Evolutionary conservation across 768 basidiomycete genomes (phyloP).

Genomic region (Coprinellus micaceus): DNA sequence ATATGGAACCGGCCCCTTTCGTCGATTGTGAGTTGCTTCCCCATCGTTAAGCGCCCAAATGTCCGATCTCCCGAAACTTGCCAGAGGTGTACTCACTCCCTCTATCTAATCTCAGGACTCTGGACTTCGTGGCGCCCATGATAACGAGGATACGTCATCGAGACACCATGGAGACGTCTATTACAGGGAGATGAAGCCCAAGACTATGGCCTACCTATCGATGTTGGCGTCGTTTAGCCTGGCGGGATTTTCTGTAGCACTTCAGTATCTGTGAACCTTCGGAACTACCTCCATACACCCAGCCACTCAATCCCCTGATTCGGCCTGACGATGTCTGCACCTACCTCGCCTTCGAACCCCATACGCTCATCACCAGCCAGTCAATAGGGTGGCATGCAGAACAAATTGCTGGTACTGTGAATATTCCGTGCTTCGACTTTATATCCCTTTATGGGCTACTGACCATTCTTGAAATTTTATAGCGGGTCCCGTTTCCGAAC

Average conservation of each 20-base stretch:
- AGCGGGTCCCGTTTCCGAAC: slow-evolving; percentile 1
- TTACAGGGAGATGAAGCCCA: not conserved
- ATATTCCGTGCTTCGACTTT: not conserved
- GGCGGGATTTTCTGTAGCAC: not conserved
- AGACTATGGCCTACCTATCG: slow-evolving; percentile 1
- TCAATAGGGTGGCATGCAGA: not conserved
- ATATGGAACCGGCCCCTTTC: not conserved
- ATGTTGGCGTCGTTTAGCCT: slow-evolving; percentile 1
- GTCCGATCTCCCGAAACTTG: not conserved
- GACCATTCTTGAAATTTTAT: slow-evolving; percentile 1
- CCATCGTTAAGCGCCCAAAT: not conserved
- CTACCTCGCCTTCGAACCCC: too few species aligned
- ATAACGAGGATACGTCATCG: not conserved
- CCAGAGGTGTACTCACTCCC: too few species aligned
- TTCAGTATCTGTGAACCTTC: slow-evolving; percentile 6
- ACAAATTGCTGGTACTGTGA: not conserved
- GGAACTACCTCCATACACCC: slow-evolving; percentile 7
- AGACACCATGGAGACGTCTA: not conserved
- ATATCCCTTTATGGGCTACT: not conserved
- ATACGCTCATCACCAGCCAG: too few species aligned
- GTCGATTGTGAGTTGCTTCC: not conserved
- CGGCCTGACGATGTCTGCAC: not conserved
- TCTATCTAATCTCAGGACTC: not conserved
- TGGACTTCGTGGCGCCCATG: too few species aligned
- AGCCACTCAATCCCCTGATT: slow-evolving; percentile 1